These are phyloP conservation scores for Chytriomyces confervae DNA, from an alignment of 192 early-diverging fungal genomes.

Conservation along the genomic window DNA sequence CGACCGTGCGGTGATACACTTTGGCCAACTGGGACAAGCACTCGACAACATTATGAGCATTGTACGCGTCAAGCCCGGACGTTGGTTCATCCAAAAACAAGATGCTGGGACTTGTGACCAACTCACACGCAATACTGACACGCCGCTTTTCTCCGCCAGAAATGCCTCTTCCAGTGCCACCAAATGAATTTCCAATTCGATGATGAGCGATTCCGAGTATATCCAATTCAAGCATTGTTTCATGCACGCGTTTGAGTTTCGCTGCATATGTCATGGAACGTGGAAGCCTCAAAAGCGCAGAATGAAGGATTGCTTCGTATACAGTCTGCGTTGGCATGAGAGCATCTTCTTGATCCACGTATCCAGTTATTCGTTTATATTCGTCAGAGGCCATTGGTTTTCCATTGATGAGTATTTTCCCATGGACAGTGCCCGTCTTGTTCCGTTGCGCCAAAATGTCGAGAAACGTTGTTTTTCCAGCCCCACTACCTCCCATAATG, in stretches of 20 bases:
- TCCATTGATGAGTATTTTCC: constrained; percentile 85
- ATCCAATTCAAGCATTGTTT: constrained; percentile 84
- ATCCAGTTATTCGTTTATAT: constrained; percentile 58
- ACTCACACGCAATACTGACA: constrained; percentile 91
- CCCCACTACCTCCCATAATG: constrained; percentile 82
- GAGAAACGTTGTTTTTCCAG: constrained; percentile 90
- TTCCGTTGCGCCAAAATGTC: constrained; percentile 86
- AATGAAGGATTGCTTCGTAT: constrained; percentile 87
- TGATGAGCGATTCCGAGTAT: constrained; percentile 83
- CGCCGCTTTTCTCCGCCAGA: constrained; percentile 93
- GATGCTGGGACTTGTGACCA: constrained; percentile 91
- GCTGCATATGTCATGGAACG: constrained; percentile 60
- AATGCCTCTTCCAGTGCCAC: constrained; percentile 68
- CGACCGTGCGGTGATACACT: constrained; percentile 77
- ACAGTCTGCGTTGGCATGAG: constrained; percentile 81
- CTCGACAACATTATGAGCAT: constrained; percentile 95
- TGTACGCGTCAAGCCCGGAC: constrained; percentile 78
- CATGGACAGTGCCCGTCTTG: constrained; percentile 78
- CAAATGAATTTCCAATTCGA: constrained; percentile 69
- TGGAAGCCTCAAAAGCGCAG: constrained; percentile 83
- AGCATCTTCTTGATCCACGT: background rate
- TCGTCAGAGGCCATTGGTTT: constrained; percentile 63
- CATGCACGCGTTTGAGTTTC: constrained; percentile 59
- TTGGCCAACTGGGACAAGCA: constrained; percentile 78
- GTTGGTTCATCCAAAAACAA: constrained; percentile 77